Conservation (phyloP, 108 stramenopile species). For the Nitzschia sp. region DNA sequence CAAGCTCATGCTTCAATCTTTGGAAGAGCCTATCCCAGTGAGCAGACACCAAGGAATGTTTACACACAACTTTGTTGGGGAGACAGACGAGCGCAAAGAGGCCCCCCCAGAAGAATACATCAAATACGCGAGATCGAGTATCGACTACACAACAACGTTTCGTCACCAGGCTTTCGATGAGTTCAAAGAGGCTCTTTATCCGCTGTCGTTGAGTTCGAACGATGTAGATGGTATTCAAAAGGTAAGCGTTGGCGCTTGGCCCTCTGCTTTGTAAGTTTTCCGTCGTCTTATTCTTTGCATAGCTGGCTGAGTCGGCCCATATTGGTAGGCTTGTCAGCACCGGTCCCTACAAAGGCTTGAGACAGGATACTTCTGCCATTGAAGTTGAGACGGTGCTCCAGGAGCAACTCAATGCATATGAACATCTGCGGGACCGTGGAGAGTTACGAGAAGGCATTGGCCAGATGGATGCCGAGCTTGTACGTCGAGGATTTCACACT, state of each 20-base stretch:
- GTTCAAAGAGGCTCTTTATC: constrained; percentile 62
- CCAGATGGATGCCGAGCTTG: constrained; percentile 56
- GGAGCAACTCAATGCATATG: constrained; percentile 73
- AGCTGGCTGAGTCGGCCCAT: constrained; percentile 81
- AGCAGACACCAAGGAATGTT: not conserved
- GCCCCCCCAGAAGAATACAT: constrained; percentile 30
- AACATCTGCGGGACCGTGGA: constrained; percentile 47
- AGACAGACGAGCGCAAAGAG: constrained; percentile 12
- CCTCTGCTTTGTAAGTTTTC: not conserved
- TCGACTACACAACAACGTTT: constrained; percentile 25
- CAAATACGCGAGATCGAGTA: constrained; percentile 19
- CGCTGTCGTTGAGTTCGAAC: constrained; percentile 61
- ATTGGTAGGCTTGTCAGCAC: constrained; percentile 53
- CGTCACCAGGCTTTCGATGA: constrained; percentile 38
- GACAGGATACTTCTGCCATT: constrained; percentile 71
- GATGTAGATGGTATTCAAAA: constrained; percentile 80
- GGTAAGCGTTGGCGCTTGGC: constrained; percentile 15
- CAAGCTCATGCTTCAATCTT: constrained; percentile 25
- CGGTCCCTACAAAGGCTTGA: constrained; percentile 73
- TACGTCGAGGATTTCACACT: constrained; percentile 62
- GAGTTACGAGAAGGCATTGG: constrained; percentile 44
- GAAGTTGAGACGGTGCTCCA: constrained; percentile 76
- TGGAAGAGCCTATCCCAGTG: not conserved
- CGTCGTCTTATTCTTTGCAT: not conserved
- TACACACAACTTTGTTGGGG: constrained; percentile 26